A percentile compares a stretch with the other conserved stretches of the same genome.
These are phyloP conservation scores for Rhizophora apiculata DNA, from an alignment of 345 rosid genomes.

Conservation along the genomic window DNA sequence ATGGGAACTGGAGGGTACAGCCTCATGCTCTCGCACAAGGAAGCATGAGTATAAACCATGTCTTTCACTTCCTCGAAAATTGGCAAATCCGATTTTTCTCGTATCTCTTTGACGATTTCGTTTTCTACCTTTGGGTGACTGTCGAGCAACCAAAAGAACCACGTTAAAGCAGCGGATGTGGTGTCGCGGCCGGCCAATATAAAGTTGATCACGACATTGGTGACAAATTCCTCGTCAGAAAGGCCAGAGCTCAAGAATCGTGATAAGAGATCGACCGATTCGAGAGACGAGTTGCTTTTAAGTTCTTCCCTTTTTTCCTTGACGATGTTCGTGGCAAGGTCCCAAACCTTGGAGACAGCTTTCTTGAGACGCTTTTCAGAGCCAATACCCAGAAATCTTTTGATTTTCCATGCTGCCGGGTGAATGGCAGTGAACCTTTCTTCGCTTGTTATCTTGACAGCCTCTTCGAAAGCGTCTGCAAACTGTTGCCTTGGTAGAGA, in stretches of 20 bases:
- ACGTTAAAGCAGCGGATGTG: slow-evolving; percentile 68
- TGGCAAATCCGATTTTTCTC: slow-evolving; percentile 16
- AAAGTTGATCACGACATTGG: slow-evolving; percentile 57
- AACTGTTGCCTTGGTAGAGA: slow-evolving; percentile 29
- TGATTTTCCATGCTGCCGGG: slow-evolving; percentile 44
- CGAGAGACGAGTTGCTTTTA: slow-evolving; percentile 17
- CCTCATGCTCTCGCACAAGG: slow-evolving; percentile 53
- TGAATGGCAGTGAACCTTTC: slow-evolving; percentile 29
- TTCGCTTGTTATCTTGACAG: slow-evolving; percentile 30
- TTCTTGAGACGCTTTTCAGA: slow-evolving; percentile 43
- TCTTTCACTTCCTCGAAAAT: slow-evolving; percentile 31
- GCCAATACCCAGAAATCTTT: slow-evolving; percentile 40
- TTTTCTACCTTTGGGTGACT: slow-evolving; percentile 37
- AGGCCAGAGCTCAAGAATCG: slow-evolving; percentile 52
- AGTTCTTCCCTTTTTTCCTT: slow-evolving; percentile 41
- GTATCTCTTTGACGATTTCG: slow-evolving; percentile 42
- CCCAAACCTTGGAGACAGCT: slow-evolving; percentile 38
- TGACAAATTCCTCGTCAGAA: slow-evolving; percentile 40
- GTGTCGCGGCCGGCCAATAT: slow-evolving; percentile 68
- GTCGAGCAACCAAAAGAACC: slow-evolving; percentile 66
- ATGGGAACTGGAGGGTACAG: slow-evolving; percentile 59
- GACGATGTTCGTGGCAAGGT: slow-evolving; percentile 45
- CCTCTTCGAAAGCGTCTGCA: slow-evolving; percentile 48
- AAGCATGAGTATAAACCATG: slow-evolving; percentile 38
- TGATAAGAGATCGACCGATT: slow-evolving; percentile 49